phyloP scores from a whole-genome alignment of 768 basidiomycete species.

The Cystofilobasidium ferigula region DNA sequence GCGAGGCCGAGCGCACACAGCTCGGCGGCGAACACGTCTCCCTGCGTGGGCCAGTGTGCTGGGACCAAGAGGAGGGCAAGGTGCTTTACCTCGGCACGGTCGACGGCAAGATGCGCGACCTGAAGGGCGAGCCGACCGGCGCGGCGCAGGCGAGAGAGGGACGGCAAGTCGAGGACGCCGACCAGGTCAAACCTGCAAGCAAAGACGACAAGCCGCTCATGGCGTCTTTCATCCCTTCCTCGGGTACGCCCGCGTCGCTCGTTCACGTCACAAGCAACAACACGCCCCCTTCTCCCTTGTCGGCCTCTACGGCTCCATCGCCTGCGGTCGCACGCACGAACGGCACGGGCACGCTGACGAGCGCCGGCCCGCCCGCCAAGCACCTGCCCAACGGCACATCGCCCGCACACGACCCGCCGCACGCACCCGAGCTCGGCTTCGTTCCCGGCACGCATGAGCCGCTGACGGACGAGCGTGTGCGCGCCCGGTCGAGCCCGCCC shows the following conservation, averaged over 20 bases:
- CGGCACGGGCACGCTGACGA: background rate
- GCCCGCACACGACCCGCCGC: slow-evolving; percentile 1
- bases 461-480: background rate
- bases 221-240: background rate
- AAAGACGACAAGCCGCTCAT: background rate
- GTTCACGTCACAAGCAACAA: background rate
- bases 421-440: background rate
- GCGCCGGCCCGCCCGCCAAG: background rate
- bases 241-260: background rate
- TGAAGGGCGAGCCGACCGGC: background rate
- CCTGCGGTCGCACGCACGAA: background rate
- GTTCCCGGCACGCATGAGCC: slow-evolving; percentile 3
- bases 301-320: too few species aligned
- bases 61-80: slow-evolving; percentile 9
- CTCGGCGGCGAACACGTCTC: slow-evolving; percentile 1
- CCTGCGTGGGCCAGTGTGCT: slow-evolving; percentile 13
- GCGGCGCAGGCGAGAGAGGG: too few species aligned
- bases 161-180: too few species aligned
- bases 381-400: slow-evolving; percentile 3
- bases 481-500: background rate
- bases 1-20: slow-evolving; percentile 7
- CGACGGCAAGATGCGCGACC: background rate
- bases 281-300: too few species aligned
- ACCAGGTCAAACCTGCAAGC: background rate
- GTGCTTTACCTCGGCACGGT: background rate